Evolutionary conservation across 108 stramenopile species (phyloP), one percentile per base, ranked within the genome.

Genomic region (Chaetoceros tenuissimus): DNA sequence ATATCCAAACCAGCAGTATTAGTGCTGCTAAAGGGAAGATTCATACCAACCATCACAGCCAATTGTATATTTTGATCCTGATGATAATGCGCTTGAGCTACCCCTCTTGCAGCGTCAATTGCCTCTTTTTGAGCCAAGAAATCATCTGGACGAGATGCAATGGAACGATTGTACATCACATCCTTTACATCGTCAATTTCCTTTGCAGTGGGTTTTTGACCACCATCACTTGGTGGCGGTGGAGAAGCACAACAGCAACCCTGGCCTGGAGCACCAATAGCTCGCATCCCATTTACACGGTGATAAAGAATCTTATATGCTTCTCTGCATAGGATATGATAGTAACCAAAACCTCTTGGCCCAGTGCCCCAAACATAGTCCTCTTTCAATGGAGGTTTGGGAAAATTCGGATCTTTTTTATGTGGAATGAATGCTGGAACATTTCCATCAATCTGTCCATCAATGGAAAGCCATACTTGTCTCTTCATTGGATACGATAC

Each of bases 311-410:
- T 59, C 5, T 26, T 19, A 28, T 59, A 59, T 13, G 45, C 17
- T 1, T 23, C 2, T 48, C 46, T 2, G 17, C 24, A 48, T 23
- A 59, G 46, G 18, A 59, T 19, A 48, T 59, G 58, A 16, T 59
- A 59, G 58, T 59, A 59, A 2, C 58, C 58, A 3, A 1, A 16
- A 5, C 58, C 58, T 28, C 19, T 28, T 2, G 46, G 58, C n/a
- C 46, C 25, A 2, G 22, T 24, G 24, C 58, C 19, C 18, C 24
- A 59, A 24, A 59, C 58, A 24, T 55, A 55, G 31, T 55, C 24
- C 20, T 30, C 30, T 34, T 55, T 55, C 49, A 13, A 20, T 8
- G 49, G n/a, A n/a, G n/a, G n/a, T n/a, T n/a, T n/a, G n/a, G n/a
- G n/a, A n/a, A n/a, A n/a, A n/a, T n/a, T n/a, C n/a, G n/a, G n/a